phyloP scores from a whole-genome alignment of 768 basidiomycete species.

The Suillus hirtellus region DNA sequence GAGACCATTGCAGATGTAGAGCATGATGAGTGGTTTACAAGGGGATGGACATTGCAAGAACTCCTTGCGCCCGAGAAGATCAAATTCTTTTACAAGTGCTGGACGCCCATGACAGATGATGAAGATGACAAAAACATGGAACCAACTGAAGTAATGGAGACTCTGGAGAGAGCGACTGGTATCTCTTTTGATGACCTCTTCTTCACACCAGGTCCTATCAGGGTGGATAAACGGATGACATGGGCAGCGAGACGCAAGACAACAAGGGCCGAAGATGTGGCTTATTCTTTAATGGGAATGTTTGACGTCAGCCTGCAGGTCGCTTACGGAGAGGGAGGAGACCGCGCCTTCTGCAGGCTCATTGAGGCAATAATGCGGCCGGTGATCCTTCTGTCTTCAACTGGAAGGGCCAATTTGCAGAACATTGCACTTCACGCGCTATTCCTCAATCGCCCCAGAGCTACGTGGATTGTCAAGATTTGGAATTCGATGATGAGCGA shows the following conservation, averaged over 20 bases:
- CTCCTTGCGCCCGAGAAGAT: background rate
- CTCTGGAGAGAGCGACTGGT: background rate
- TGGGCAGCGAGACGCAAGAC: constrained; percentile 22
- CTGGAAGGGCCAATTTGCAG: constrained; percentile 4
- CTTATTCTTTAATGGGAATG: constrained; percentile 20
- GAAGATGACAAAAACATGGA: background rate
- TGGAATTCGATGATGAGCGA: background rate
- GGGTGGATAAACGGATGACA: constrained; percentile 7
- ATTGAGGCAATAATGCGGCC: constrained; percentile 11
- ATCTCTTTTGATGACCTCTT: background rate
- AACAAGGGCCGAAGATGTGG: constrained; percentile 19
- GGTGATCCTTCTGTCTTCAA: constrained; percentile 11
- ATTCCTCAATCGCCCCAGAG: background rate
- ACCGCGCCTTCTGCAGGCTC: constrained; percentile 14
- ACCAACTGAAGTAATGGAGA: background rate
- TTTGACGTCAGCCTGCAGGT: constrained; percentile 17
- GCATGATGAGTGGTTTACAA: background rate
- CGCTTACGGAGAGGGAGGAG: constrained; percentile 19
- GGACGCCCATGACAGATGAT: constrained; percentile 2
- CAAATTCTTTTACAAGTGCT: constrained; percentile 1
- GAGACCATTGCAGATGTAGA: background rate
- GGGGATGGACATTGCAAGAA: background rate
- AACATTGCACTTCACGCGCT: background rate
- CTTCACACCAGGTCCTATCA: too few species aligned
- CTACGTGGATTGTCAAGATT: background rate